Evolutionary conservation across 495 filamentous ascomycete species (phyloP), one percentile per base, ranked within the genome.

Genomic region (Penicillium bialowiezense): DNA sequence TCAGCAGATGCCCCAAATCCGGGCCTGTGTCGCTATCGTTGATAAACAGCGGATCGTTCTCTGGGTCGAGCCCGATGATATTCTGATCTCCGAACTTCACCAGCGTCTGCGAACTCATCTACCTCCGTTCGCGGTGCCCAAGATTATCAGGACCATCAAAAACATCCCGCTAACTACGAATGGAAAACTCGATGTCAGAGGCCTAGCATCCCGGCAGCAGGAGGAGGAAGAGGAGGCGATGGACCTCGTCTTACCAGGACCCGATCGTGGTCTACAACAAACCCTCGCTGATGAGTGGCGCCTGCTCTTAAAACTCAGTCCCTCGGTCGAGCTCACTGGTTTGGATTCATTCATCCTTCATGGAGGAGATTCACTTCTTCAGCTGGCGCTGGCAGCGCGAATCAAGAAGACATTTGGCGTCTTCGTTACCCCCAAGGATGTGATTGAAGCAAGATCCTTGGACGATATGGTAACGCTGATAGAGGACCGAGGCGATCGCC

Each of bases 181-280:
- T 32, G 39, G 51, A 24, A 66, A 66, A 48, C 13, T 60, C 10
- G 60, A 66, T 44, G 24, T 53, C 12, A 58, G 56, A 29, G 44
- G 42, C 24, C 17, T 54, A 59, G 28, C 5, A 9, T 29, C 28
- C 29, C 23, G 48, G 18, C 19, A 44, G 24, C 35, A 46, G 26
- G n/a, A n/a, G n/a, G n/a, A n/a, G n/a, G n/a, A n/a, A n/a, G n/a
- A n/a, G n/a, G n/a, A n/a, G n/a, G n/a, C n/a, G n/a, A 19, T 19
- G 29, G 24, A 32, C 7, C 14, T 47, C 40, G 15, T 39, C 29
- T 24, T 12, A 23, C 20, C 7, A 21, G 18, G 14, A 19, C 36
- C 36, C 1, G 13, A 21, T 17, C 20, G n/a, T n/a, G 20, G 18
- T 24, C 36, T 39, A 24, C 18, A 39, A 12, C 18, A 39, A 17